Conservation (phyloP, 2,329 filamentous ascomycete genomes). For the Diplodia seriata region DNA sequence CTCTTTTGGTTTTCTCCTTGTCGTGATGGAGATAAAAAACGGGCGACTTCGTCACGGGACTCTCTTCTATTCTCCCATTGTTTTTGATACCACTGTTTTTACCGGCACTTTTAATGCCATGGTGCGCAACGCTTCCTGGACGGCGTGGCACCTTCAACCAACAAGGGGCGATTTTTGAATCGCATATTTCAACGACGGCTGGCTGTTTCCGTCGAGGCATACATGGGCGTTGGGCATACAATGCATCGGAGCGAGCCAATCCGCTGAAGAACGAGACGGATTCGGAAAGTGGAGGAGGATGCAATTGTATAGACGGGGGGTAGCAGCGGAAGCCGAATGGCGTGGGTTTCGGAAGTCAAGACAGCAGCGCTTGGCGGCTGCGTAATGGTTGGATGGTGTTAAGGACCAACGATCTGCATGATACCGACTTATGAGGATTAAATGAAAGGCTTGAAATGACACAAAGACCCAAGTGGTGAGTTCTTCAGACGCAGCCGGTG, state of each 20-base stretch:
- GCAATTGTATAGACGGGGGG: constrained; percentile 2
- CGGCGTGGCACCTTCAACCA: neutral
- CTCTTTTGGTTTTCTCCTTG: neutral
- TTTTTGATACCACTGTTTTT: constrained; percentile 31
- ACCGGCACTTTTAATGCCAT: constrained; percentile 20
- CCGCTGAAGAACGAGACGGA: neutral
- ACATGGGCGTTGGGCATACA: constrained; percentile 14
- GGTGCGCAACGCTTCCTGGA: neutral
- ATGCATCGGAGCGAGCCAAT: neutral
- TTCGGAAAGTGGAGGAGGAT: neutral
- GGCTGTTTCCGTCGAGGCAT: constrained; percentile 22
- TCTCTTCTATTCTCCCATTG: constrained; percentile 10
- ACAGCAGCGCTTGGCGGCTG: neutral
- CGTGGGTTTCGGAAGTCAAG: neutral
- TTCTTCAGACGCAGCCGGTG: neutral
- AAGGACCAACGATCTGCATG: constrained; percentile 9
- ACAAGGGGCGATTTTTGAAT: neutral
- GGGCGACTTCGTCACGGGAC: neutral
- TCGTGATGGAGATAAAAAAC: constrained; percentile 2
- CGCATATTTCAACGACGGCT: constrained; percentile 9
- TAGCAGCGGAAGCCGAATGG: neutral
- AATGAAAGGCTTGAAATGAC: constrained; percentile 22
- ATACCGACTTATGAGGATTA: constrained; percentile 21
- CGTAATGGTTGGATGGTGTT: neutral
- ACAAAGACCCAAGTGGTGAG: neutral